A percentile compares a stretch with the other conserved stretches of the same genome.
phyloP scores from a whole-genome alignment of 192 early-diverging fungal species.

The Mortierella alpina region DNA sequence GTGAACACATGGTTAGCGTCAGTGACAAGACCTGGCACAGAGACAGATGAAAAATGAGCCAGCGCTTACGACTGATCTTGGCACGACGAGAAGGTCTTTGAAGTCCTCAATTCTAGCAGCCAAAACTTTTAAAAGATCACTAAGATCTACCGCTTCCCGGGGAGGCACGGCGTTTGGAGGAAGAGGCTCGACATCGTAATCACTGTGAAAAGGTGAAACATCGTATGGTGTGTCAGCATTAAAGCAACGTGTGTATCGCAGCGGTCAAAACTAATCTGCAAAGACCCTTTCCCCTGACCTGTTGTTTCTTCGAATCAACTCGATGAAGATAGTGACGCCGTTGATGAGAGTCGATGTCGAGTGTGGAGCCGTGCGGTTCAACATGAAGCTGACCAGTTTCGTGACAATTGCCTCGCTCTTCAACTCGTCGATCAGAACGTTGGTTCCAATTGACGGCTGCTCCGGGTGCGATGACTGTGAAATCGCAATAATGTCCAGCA shows the following conservation, averaged over 20 bases:
- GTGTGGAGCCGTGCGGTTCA: constrained; percentile 78
- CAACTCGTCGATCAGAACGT: constrained; percentile 73
- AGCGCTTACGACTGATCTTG: constrained; percentile 73
- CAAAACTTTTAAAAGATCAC: constrained; percentile 91
- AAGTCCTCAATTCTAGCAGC: constrained; percentile 82
- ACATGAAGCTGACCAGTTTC: constrained; percentile 89
- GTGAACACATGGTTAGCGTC: neutral
- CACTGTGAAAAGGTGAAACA: constrained; percentile 24
- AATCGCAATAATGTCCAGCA: constrained; percentile 87
- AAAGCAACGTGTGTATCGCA: neutral
- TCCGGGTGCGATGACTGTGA: constrained; percentile 75
- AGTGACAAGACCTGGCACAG: too few relatives aligned
- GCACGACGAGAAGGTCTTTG: constrained; percentile 77
- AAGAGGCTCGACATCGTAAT: constrained; percentile 54
- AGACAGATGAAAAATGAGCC: too few relatives aligned
- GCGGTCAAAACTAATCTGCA: neutral
- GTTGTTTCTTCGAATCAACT: constrained; percentile 97
- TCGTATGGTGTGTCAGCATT: neutral
- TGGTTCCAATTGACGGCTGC: constrained; percentile 73
- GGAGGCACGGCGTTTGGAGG: constrained; percentile 43
- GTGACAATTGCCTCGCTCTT: constrained; percentile 83
- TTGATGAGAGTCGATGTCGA: constrained; percentile 91
- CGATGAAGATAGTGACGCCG: constrained; percentile 96
- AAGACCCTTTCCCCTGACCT: constrained; percentile 58
- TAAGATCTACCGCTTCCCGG: constrained; percentile 76